Evolutionary conservation across 768 basidiomycete genomes (phyloP).

Genomic region (Lenzites betulinus): DNA sequence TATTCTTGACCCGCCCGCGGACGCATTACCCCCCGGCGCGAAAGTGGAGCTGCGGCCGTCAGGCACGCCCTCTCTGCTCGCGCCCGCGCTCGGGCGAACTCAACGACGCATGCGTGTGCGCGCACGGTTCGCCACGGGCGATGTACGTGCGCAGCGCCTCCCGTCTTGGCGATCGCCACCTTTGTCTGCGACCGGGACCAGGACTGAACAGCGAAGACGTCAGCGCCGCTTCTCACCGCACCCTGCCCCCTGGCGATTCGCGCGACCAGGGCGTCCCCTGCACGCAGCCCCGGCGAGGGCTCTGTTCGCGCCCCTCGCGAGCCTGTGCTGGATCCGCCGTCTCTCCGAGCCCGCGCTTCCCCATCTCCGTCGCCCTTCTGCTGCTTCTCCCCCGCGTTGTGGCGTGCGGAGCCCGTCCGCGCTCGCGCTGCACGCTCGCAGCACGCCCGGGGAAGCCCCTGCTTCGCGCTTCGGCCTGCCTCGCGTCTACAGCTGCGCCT

Average conservation of each 20-base stretch:
- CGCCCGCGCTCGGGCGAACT: neutral
- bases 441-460: slow-evolving; percentile 1
- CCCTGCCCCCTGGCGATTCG: slow-evolving; percentile 3
- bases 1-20: slow-evolving; percentile 10
- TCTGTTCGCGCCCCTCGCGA: neutral
- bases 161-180: slow-evolving; percentile 14
- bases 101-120: neutral
- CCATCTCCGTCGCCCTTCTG: slow-evolving; percentile 11
- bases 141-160: slow-evolving; percentile 5
- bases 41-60: slow-evolving; percentile 8
- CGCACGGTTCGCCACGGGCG: neutral
- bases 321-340: slow-evolving; percentile 7
- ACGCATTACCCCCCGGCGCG: neutral
- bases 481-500: neutral
- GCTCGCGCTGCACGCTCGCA: slow-evolving; percentile 4
- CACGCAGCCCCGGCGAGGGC: neutral
- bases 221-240: neutral
- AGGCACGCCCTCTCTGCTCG: neutral
- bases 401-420: slow-evolving; percentile 4
- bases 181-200: slow-evolving; percentile 11
- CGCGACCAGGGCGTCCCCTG: neutral
- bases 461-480: neutral
- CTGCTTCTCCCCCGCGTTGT: slow-evolving; percentile 4
- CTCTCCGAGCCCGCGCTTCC: slow-evolving; percentile 15
- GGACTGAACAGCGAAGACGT: slow-evolving; percentile 13